phyloP scores from a whole-genome alignment of 306 rosid genomes.

The Rosa multiflora region DNA sequence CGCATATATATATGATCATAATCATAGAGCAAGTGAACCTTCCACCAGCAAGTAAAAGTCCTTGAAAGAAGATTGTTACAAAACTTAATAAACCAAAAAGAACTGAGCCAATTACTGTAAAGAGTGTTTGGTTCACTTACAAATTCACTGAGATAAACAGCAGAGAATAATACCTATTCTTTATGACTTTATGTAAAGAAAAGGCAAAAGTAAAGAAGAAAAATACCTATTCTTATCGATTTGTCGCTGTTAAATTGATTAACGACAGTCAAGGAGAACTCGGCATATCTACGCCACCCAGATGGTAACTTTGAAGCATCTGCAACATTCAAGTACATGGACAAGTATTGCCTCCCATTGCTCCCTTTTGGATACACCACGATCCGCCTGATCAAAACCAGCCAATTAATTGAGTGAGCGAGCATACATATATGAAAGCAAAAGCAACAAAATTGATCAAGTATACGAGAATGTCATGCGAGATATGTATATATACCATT shows the following conservation, averaged over 20 bases:
- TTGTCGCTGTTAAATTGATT: constrained; percentile 7
- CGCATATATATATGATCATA: not conserved
- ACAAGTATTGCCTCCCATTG: constrained; percentile 13
- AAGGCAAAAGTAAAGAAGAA: not conserved
- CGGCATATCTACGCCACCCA: constrained; percentile 18
- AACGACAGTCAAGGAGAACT: constrained; percentile 18
- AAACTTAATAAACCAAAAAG: no score
- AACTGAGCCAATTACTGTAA: not conserved
- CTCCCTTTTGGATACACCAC: constrained; percentile 18
- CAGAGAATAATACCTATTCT: not conserved
- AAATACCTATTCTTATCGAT: constrained; percentile 13
- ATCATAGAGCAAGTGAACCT: not conserved
- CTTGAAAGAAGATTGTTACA: not conserved
- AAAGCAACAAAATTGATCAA: not conserved
- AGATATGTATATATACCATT: not conserved
- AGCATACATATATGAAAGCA: no score
- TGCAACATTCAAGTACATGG: constrained; percentile 17
- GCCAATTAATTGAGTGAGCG: not conserved
- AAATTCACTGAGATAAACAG: not conserved
- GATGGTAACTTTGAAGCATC: constrained; percentile 16
- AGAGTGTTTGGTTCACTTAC: not conserved
- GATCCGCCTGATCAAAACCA: constrained; percentile 12
- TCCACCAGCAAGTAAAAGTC: not conserved
- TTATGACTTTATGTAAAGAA: not conserved
- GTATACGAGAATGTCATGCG: no score